Evolutionary conservation across 1,139 yeast genomes (phyloP), one percentile per base, ranked within the genome.

Genomic region (Pichia sp.): DNA sequence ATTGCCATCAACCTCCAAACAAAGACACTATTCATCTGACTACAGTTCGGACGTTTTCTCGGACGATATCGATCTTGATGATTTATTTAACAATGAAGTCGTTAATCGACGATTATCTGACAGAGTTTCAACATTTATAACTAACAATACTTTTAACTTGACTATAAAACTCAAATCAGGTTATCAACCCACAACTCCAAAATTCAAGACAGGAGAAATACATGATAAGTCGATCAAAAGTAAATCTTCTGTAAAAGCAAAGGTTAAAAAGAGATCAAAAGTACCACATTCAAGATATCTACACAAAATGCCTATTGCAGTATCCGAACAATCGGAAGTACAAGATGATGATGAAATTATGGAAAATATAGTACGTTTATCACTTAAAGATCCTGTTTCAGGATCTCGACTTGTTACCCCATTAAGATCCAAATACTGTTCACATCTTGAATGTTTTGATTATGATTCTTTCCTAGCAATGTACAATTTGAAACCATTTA

Each of bases 371-470:
- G 43, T 55, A 41, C 40, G 52, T 23, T 38, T 59, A 15, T 55
- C 62, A 1, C 37, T 58, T 11, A 41, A 45, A 19, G 63, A 59
- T 35, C 63, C 63, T 6, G 36, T 59, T 4, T 52, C 60, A 1
- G 58, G 59, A 10, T 45, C 41, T 8, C 34, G 51, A 30, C 31
- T 58, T 38, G 43, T 37, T 4, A 55, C 54, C 2, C 63, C 63
- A 1, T 31, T 58, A 10, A 41, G 59, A 32, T 47, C 56, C 1
- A 43, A 52, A 26, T 56, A 38, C 33, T 59, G 63, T 42, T 55
- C 63, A 1, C 63, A 59, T 45, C 35, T 56, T 14, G 61, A 56
- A 38, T 59, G 63, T 40, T 59, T 59, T 39, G 63, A 59, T 41
- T 43, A 58, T 40, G 45, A 45, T 4, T 50, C 59, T 2, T 59